A percentile compares a stretch with the other conserved stretches of the same genome.
These are phyloP conservation scores for Linaria vulgaris DNA, from an alignment of 257 asterid species.

Conservation along the genomic window DNA sequence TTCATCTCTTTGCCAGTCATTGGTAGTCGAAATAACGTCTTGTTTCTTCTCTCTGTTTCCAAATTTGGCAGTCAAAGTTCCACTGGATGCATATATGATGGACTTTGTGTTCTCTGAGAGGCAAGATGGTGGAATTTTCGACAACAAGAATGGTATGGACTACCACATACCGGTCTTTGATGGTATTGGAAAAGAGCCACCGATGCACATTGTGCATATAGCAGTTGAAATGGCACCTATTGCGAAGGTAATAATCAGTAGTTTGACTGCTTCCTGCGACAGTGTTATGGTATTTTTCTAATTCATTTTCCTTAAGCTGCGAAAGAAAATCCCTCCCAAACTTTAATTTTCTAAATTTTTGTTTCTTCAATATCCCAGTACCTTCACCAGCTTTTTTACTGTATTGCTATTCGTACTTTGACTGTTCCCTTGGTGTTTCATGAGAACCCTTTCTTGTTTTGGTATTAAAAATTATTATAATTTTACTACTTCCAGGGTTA, in stretches of 20 bases:
- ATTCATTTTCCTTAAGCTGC: slow-evolving; percentile 17
- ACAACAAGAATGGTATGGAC: slow-evolving; percentile 88
- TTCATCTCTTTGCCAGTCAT: slow-evolving; percentile 1
- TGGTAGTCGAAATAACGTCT: background rate
- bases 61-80: slow-evolving; percentile 75
- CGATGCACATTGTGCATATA: slow-evolving; percentile 91
- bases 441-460: background rate
- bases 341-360: slow-evolving; percentile 2
- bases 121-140: slow-evolving; percentile 83
- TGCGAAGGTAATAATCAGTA: slow-evolving; percentile 69
- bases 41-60: background rate
- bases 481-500: slow-evolving; percentile 1
- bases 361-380: slow-evolving; percentile 2
- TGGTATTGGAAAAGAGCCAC: slow-evolving; percentile 83
- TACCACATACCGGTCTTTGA: slow-evolving; percentile 91
- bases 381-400: slow-evolving; percentile 6
- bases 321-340: background rate
- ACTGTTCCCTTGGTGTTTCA: background rate
- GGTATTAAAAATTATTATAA: background rate
- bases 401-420: background rate
- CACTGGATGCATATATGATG: slow-evolving; percentile 89
- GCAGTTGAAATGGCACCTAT: slow-evolving; percentile 99
- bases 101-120: slow-evolving; percentile 97
- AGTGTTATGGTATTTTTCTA: background rate
- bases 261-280: slow-evolving; percentile 8